A percentile compares a stretch with the other conserved stretches of the same genome.
phyloP scores from a whole-genome alignment of 371 early-diverging fungal species.

The Phascolomyces articulosus region DNA sequence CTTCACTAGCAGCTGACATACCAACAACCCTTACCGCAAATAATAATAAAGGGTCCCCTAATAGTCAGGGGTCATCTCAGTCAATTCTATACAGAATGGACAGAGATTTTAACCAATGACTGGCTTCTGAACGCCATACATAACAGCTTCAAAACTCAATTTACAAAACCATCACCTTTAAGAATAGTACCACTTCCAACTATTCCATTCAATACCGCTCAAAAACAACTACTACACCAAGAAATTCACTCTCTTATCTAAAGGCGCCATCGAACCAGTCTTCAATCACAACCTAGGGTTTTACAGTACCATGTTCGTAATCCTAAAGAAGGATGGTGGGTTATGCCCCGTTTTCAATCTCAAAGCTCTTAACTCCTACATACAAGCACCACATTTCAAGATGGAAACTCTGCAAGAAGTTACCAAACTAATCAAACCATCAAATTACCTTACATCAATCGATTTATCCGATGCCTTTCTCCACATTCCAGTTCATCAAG shows the following conservation, averaged over 20 bases:
- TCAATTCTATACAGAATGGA: background rate
- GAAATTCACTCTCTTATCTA: constrained; percentile 3
- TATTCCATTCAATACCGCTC: background rate
- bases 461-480: constrained; percentile 24
- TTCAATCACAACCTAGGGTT: constrained; percentile 14
- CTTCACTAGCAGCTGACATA: background rate
- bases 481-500: constrained; percentile 17
- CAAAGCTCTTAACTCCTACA: constrained; percentile 19
- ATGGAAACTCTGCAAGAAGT: constrained; percentile 27
- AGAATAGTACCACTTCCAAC: background rate
- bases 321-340: constrained; percentile 25
- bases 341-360: constrained; percentile 29
- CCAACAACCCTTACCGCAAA: background rate
- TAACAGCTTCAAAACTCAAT: background rate
- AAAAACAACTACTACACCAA: background rate
- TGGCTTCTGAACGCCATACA: background rate
- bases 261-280: constrained; percentile 4
- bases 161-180: background rate
- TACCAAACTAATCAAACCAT: constrained; percentile 18
- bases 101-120: background rate
- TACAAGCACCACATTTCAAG: constrained; percentile 22
- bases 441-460: constrained; percentile 14
- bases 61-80: background rate
- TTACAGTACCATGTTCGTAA: constrained; percentile 23
- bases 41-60: no score